Conservation (phyloP, 1,139 yeast genomes). For the Suhomyces anneliseae region DNA sequence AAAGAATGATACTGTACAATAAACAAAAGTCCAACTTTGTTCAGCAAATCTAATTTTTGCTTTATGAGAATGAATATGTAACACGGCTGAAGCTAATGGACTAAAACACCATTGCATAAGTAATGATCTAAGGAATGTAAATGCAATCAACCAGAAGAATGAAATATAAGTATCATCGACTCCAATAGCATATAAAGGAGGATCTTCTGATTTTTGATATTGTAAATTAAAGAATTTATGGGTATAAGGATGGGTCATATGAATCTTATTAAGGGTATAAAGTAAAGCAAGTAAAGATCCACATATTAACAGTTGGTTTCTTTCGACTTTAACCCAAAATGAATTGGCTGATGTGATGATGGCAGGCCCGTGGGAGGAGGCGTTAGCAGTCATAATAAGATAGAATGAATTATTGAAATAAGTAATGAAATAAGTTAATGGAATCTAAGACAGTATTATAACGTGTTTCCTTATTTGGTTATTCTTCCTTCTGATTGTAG, state of each 20-base stretch:
- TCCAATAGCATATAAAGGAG: slow-evolving; percentile 51
- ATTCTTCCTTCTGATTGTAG: too few relatives aligned
- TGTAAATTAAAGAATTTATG: slow-evolving; percentile 52
- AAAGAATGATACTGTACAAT: slow-evolving; percentile 56
- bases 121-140: slow-evolving; percentile 60
- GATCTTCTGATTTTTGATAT: slow-evolving; percentile 24
- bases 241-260: slow-evolving; percentile 26
- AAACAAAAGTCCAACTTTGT: slow-evolving; percentile 79
- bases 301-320: slow-evolving; percentile 42
- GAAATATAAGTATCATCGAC: slow-evolving; percentile 57
- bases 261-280: slow-evolving; percentile 28
- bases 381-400: background rate
- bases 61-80: slow-evolving; percentile 50
- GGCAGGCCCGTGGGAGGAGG: background rate
- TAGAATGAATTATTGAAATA: too few relatives aligned
- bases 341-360: slow-evolving; percentile 15
- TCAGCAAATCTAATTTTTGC: slow-evolving; percentile 74
- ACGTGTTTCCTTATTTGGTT: too few relatives aligned
- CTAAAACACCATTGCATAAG: slow-evolving; percentile 58
- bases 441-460: too few relatives aligned
- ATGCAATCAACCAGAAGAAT: slow-evolving; percentile 52
- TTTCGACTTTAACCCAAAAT: slow-evolving; percentile 32
- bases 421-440: too few relatives aligned
- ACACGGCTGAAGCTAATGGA: slow-evolving; percentile 53
- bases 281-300: slow-evolving; percentile 29